These are phyloP conservation scores for Fonsecaea erecta DNA, from an alignment of 2,329 filamentous ascomycete species.

Conservation along the genomic window DNA sequence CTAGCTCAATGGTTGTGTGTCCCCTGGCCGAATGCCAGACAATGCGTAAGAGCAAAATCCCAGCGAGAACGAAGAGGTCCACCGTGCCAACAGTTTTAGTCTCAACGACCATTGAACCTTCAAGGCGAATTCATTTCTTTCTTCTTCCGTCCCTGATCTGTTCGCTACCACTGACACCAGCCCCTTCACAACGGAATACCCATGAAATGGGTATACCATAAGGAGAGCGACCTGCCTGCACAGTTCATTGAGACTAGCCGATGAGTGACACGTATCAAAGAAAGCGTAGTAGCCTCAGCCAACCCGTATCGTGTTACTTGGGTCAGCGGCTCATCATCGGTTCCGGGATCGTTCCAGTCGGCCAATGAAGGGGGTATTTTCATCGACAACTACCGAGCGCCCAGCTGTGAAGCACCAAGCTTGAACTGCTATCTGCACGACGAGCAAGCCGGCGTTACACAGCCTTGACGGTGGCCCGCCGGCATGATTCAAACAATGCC, in stretches of 20 bases:
- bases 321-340: conserved; percentile 58
- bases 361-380: conserved; percentile 53
- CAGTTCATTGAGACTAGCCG: conserved; percentile 61
- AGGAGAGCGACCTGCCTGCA: conserved; percentile 58
- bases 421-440: conserved; percentile 60
- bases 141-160: too few relatives aligned
- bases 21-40: conserved; percentile 56
- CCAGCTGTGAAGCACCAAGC: conserved; percentile 51
- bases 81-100: conserved; percentile 57
- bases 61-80: conserved; percentile 60
- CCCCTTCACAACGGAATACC: conserved; percentile 49
- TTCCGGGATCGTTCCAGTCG: conserved; percentile 52
- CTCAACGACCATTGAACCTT: conserved; percentile 60
- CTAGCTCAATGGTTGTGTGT: conserved; percentile 62
- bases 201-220: conserved; percentile 60
- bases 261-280: conserved; percentile 62
- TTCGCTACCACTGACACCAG: not conserved
- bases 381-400: conserved; percentile 58
- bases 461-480: conserved; percentile 62
- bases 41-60: conserved; percentile 59
- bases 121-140: conserved; percentile 37
- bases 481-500: conserved; percentile 60
- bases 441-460: conserved; percentile 52
- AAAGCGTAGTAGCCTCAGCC: conserved; percentile 58
- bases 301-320: conserved; percentile 60